Conservation (phyloP, 2,329 filamentous ascomycete species). For the Hymenotorrendiella dingleyae region DNA sequence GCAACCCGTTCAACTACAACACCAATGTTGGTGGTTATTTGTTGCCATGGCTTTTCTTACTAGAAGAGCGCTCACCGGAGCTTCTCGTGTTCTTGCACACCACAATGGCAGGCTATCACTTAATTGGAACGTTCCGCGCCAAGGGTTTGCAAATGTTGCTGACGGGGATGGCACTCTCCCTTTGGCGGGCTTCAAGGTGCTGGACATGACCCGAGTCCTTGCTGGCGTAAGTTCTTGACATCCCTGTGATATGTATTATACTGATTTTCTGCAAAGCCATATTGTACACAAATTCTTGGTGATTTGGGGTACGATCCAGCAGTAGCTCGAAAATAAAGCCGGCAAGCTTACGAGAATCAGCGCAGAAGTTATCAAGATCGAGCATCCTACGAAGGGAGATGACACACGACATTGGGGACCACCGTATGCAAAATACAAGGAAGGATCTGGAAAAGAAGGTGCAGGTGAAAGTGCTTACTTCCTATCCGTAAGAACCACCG, state of each 20-base stretch:
- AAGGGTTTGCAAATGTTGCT: constrained; percentile 19
- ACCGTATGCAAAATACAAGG: constrained; percentile 76
- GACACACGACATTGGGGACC: constrained; percentile 96
- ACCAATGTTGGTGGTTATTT: too few relatives aligned
- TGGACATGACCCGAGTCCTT: constrained; percentile 95
- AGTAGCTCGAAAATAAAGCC: constrained; percentile 22
- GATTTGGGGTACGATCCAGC: constrained; percentile 72
- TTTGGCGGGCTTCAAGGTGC: constrained; percentile 77
- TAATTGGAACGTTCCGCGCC: constrained; percentile 9
- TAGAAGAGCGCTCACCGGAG: constrained; percentile 13
- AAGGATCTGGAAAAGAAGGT: constrained; percentile 52
- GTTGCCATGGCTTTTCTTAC: constrained; percentile 2
- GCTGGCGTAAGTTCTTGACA: constrained; percentile 68
- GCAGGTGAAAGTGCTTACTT: constrained; percentile 95
- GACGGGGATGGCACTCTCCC: constrained; percentile 49
- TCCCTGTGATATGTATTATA: neutral
- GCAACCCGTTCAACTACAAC: too few relatives aligned
- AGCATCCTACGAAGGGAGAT: constrained; percentile 85
- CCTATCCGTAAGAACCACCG: constrained; percentile 57
- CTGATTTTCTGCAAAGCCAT: constrained; percentile 60
- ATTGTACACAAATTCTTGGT: constrained; percentile 93
- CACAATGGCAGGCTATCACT: constrained; percentile 15
- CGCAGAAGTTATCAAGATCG: constrained; percentile 94
- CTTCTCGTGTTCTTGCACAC: constrained; percentile 13
- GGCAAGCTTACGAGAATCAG: constrained; percentile 38